Evolutionary conservation across 805 yeast genomes (phyloP).

Genomic region (Kuraishia piskuri): DNA sequence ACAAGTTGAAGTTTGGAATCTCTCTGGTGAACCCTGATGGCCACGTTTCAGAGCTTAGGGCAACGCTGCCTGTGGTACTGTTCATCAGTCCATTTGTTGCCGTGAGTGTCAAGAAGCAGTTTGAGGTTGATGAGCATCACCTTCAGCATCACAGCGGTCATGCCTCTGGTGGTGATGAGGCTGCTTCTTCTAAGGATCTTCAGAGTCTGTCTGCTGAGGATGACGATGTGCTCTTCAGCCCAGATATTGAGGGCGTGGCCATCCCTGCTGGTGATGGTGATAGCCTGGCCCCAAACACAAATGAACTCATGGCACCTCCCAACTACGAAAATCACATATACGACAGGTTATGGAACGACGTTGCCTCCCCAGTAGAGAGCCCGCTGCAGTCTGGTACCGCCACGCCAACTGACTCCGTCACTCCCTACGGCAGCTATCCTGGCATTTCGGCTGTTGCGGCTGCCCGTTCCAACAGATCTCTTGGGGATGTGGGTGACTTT

Average conservation of each 20-base stretch:
- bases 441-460: background rate
- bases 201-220: conserved; percentile 11
- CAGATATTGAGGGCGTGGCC: conserved; percentile 22
- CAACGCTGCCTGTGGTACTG: conserved; percentile 67
- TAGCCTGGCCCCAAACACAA: conserved; percentile 20
- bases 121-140: background rate
- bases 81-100: conserved; percentile 67
- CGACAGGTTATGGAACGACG: conserved; percentile 70
- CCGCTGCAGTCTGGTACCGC: conserved; percentile 31
- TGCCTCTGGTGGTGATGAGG: background rate
- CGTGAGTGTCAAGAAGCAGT: conserved; percentile 35
- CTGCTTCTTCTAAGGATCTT: background rate
- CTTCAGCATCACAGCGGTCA: background rate
- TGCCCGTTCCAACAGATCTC: background rate
- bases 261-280: conserved; percentile 9
- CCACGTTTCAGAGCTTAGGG: conserved; percentile 85
- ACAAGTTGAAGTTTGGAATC: conserved; percentile 75
- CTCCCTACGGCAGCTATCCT: background rate
- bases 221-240: conserved; percentile 30
- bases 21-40: conserved; percentile 84
- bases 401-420: background rate
- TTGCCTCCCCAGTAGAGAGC: conserved; percentile 33
- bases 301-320: conserved; percentile 71
- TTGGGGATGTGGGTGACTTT: conserved; percentile 10
- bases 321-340: conserved; percentile 73